Base-by-base conservation (phyloP, 495 filamentous ascomycete species). In the Daldinia concentrica region DNA sequence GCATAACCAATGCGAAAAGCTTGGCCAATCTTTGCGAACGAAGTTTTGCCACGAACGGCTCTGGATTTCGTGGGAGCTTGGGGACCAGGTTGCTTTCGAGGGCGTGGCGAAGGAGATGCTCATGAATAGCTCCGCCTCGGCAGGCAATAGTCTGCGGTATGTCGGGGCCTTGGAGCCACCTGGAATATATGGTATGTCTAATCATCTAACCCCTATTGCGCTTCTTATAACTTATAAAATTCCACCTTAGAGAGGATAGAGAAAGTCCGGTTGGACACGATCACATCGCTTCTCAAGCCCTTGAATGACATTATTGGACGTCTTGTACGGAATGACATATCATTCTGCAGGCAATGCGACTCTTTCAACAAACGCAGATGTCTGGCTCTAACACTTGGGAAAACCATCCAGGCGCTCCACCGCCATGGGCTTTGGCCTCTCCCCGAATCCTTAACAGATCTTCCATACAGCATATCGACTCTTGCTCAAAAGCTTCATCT, bases 51-150 rank as follows among this genome's bases (percentile, higher is more conserved):
- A 74, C 50, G 67, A 71, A 26, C 63, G 72, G 7, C 63, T 74
- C 0, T 74, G 72, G 72, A 71, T 74, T 24, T 17, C 72, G 9
- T 74, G 72, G 72, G 72, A 62, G 57, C 67, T 74, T 24, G 72
- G 72, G 3, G 72, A 71, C 48, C 55, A 30, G 14, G 63, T 17
- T 1, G 55, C 52, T 8, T 74, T 74, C 24, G 66, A 71, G 27
- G 14, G 14, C 11, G 68, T 71, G 45, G 68, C 67, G 3, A 50
- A 32, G 37, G 36, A 30, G 3, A 36, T 74, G 55, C 58, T 74
- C 6, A 22, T 72, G 45, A 55, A 68, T 7, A 62, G 36, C 14
- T 68, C 59, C 3, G 6, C 45, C 27, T n/a, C 59, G 4, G 22
- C 48, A 3, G 69, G 69, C 1, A 63, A 72, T 27, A 54, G 27